phyloP scores from a whole-genome alignment of 371 early-diverging fungal genomes.

The Mortierella polycephala region DNA sequence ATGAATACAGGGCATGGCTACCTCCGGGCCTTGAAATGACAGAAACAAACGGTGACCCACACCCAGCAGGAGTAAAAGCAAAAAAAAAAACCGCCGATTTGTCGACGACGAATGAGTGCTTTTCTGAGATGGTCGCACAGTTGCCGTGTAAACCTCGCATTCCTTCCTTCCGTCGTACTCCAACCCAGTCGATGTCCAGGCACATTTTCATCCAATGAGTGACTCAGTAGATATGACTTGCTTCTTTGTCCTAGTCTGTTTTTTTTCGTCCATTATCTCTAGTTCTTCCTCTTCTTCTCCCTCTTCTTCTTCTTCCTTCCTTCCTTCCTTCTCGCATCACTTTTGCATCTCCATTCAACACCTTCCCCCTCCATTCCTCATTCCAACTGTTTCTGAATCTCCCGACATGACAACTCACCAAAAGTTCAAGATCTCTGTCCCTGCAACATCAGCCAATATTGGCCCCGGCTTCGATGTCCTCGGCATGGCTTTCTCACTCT shows the following conservation, averaged over 20 bases:
- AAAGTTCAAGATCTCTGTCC: constrained; percentile 82
- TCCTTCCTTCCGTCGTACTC: too few species aligned
- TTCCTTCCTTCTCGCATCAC: background rate
- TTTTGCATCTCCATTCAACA: constrained; percentile 1
- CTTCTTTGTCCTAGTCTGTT: background rate
- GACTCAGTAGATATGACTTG: background rate
- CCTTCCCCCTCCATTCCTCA: constrained; percentile 1
- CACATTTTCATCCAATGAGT: background rate
- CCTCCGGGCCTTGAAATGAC: too few species aligned
- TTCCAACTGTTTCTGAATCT: constrained; percentile 1
- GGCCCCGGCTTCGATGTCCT: constrained; percentile 97
- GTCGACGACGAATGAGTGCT: constrained; percentile 1
- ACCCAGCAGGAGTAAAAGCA: background rate
- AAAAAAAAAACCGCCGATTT: constrained; percentile 12
- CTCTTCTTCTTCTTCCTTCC: background rate
- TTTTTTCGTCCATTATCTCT: background rate
- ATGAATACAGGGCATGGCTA: background rate
- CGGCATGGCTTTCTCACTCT: constrained; percentile 89
- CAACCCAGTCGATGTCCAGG: background rate
- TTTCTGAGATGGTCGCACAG: too few species aligned
- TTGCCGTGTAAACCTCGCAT: too few species aligned
- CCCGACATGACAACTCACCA: constrained; percentile 39
- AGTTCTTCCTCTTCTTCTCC: background rate
- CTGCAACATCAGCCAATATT: constrained; percentile 95
- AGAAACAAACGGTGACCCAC: background rate